Evolutionary conservation across 2,329 filamentous ascomycete genomes (phyloP), one percentile per base, ranked within the genome.

Genomic region (Claviceps maximensis): DNA sequence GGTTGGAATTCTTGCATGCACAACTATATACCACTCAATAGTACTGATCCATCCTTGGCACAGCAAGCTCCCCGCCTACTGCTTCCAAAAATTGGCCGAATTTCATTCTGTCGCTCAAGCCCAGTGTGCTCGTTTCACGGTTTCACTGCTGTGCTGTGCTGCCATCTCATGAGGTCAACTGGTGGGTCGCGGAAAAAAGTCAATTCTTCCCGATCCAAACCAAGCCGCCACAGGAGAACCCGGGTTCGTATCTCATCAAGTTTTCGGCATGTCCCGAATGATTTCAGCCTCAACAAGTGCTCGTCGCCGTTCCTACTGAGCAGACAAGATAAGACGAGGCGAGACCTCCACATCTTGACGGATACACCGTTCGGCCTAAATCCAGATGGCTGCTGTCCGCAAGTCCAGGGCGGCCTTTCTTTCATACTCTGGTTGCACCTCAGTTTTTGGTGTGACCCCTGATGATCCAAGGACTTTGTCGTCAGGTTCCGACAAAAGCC

Each of bases 371-470:
- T 44, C 41, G 50, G 31, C 50, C 47, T 49, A 45, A 36, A 47
- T 51, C 48, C 49, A 52, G 53, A 54, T 54, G 21, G 31, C 31
- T 33, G 31, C 31, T 5, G 12, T 13, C 31, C 6, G 31, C 31
- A 33, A 9, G 12, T 38, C 13, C 49, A 52, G n/a, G n/a, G n/a
- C 56, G 57, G 56, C 57, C 50, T 33, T 19, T 19, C 27, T 52
- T 51, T 38, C 45, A 49, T 53, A 54, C 40, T 55, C 55, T 53
- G 52, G 59, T 60, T 55, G 56, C 57, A 59, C 54, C 49, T 52
- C 40, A 36, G 15, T 12, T 19, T 17, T 44, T 47, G 46, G 53
- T 52, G 51, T 47, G 47, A 54, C 57, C 57, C 55, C 57, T 55
- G 50, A 50, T 17, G 33, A 50, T 45, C 44, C 45, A 41, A 41